phyloP scores from a whole-genome alignment of 1,139 yeast species.

The Candida labiduridarum region DNA sequence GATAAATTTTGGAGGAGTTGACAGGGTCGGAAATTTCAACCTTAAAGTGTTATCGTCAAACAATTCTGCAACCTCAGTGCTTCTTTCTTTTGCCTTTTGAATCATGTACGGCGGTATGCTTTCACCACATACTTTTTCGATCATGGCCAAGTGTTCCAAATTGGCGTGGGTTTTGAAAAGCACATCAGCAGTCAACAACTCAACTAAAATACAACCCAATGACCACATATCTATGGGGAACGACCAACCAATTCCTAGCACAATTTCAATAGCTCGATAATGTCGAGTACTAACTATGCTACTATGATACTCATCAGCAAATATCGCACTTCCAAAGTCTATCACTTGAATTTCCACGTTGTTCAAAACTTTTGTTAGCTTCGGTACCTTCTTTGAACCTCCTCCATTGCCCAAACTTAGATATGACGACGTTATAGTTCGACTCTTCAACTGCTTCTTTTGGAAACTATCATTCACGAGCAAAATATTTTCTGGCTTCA shows the following conservation, averaged over 20 bases:
- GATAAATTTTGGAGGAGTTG: slow-evolving; percentile 50
- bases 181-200: slow-evolving; percentile 93
- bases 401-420: slow-evolving; percentile 21
- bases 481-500: slow-evolving; percentile 92
- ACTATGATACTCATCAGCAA: slow-evolving; percentile 88
- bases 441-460: slow-evolving; percentile 35
- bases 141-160: slow-evolving; percentile 91
- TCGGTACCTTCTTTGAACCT: slow-evolving; percentile 32
- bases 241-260: slow-evolving; percentile 90
- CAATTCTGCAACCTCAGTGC: slow-evolving; percentile 46
- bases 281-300: slow-evolving; percentile 86
- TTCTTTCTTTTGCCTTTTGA: slow-evolving; percentile 34
- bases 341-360: slow-evolving; percentile 86
- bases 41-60: slow-evolving; percentile 22
- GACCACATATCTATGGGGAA: slow-evolving; percentile 97
- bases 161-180: slow-evolving; percentile 94
- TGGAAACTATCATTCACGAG: slow-evolving; percentile 60
- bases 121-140: slow-evolving; percentile 72
- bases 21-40: slow-evolving; percentile 36
- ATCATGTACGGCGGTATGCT: slow-evolving; percentile 43
- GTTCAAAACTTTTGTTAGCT: slow-evolving; percentile 54
- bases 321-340: slow-evolving; percentile 95
- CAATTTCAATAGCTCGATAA: slow-evolving; percentile 96
- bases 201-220: slow-evolving; percentile 90
- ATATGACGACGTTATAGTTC: slow-evolving; percentile 38